Evolutionary conservation across 2,329 filamentous ascomycete genomes (phyloP).

Genomic region (Moelleriella libera): DNA sequence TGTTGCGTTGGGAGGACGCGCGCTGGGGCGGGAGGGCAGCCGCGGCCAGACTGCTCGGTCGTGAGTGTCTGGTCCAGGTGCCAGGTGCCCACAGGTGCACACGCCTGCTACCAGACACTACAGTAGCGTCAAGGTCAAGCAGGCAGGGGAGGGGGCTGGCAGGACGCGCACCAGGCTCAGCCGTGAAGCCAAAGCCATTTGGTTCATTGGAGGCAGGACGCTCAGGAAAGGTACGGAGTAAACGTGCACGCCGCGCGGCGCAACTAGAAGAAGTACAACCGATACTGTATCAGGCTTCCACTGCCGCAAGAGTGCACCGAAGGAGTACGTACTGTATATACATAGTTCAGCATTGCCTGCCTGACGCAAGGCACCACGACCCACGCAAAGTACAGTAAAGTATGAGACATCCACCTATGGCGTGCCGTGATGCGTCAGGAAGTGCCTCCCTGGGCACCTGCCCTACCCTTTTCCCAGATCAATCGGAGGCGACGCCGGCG

Average conservation of each 20-base stretch:
- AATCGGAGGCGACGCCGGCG: neutral
- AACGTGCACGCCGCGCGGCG: neutral
- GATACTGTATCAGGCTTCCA: no score
- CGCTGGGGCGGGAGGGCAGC: no score
- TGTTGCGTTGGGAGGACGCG: neutral
- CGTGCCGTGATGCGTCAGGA: neutral
- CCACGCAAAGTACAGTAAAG: neutral
- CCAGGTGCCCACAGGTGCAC: neutral
- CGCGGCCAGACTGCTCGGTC: no score
- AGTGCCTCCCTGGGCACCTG: neutral
- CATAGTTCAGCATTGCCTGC: neutral
- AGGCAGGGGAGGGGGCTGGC: neutral
- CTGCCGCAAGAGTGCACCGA: no score
- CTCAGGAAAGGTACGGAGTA: neutral
- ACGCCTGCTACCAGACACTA: neutral
- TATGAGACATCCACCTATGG: neutral
- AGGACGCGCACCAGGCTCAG: neutral
- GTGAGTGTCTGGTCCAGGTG: no score
- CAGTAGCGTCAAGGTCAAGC: neutral
- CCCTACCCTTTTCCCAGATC: neutral
- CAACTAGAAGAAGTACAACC: no score
- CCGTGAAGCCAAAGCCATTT: no score
- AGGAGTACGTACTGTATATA: no score
- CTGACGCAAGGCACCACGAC: neutral
- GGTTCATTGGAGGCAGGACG: no score